Evolutionary conservation across 371 early-diverging fungal genomes (phyloP), one percentile per base, ranked within the genome.

Genomic region (Mucor racemosus): DNA sequence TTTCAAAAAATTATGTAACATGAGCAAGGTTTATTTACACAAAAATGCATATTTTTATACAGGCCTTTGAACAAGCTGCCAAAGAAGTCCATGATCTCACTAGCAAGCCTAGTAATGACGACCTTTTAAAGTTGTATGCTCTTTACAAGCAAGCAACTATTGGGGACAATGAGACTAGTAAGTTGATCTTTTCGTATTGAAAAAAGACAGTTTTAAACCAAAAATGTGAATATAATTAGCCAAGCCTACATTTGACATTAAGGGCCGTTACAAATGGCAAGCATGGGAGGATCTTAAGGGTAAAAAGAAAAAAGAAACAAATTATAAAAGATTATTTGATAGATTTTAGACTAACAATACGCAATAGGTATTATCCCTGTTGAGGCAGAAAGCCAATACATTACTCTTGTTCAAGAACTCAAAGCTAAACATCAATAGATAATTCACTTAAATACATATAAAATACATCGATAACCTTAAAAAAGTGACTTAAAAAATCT

Each of bases 91-190:
- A 84, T 60, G 64, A 63, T 9, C 78, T 94, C 35, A 68, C 84
- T 36, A 79, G 71, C 63, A 77, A 77, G 61, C 92, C 92, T 64
- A 60, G 65, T 71, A 84, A 95, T 81, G 89, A 89, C 31, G 81
- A 86, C 36, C 87, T 94, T 58, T 85, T 96, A 34, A 44, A 85
- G 75, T 82, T 96, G 21, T 96, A 96, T 75, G 90, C 76, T 33
- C 80, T 89, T 58, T 96, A 81, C 88, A 96, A 96, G 90, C 96
- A 95, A 77, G 88, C 86, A 59, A 92, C 85, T 65, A 76, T 85
- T 40, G 96, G 97, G 57, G 91, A 93, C 72, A 88, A 88, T 84
- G 69, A 67, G 15, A 90, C 91, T 41, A 50, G 84, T 76, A 78
- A 71, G 73, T 62, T 13, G 31, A 6, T 33, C 14, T 31, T 14